Conservation (phyloP, 345 rosid species). For the Microcos paniculata region DNA sequence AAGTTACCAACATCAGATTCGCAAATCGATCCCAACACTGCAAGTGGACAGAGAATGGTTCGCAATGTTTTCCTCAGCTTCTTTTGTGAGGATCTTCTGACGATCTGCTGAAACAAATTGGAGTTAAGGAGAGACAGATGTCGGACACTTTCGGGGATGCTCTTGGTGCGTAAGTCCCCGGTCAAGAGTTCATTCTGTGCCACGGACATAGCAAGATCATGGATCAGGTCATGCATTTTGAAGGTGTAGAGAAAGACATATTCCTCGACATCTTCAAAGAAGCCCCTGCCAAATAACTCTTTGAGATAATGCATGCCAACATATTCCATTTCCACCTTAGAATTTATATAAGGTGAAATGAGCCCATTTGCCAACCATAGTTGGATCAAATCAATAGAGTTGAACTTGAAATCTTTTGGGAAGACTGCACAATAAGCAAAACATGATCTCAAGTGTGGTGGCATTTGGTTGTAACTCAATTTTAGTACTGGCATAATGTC, state of each 20-base stretch:
- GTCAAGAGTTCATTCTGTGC: neutral
- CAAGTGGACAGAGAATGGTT: neutral
- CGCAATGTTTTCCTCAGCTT: no score
- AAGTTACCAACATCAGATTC: neutral
- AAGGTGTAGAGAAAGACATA: neutral
- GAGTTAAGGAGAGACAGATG: neutral
- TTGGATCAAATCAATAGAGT: neutral
- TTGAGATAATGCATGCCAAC: neutral
- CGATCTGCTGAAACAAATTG: no score
- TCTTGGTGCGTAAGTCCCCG: neutral
- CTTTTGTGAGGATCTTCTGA: no score
- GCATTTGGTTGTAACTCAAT: slow-evolving; percentile 34
- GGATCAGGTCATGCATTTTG: slow-evolving; percentile 23
- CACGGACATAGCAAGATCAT: slow-evolving; percentile 3
- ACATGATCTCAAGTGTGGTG: slow-evolving; percentile 32
- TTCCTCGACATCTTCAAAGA: slow-evolving; percentile 7
- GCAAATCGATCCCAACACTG: neutral
- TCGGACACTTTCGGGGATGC: neutral
- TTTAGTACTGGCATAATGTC: slow-evolving; percentile 19
- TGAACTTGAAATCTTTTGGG: slow-evolving; percentile 24
- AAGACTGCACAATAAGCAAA: slow-evolving; percentile 35
- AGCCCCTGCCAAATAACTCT: neutral
- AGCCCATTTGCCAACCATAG: slow-evolving; percentile 27
- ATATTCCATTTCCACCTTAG: neutral
- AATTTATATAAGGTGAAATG: neutral